Base-by-base conservation (phyloP, 441 rosid species). In the Adansonia gregorii region DNA sequence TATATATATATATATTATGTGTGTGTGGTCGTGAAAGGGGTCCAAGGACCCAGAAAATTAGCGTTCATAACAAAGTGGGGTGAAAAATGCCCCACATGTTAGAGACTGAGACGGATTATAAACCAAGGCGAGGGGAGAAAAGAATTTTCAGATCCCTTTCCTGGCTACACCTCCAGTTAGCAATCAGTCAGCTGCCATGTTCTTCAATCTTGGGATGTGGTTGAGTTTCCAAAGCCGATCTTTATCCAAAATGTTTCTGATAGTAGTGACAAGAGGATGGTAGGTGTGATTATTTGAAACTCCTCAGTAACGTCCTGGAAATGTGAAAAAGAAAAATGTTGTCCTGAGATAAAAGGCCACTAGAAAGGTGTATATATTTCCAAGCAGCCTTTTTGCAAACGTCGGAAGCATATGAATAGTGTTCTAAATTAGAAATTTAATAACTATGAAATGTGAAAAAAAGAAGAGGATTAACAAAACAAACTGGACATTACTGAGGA, bases 401-500 rank as follows among this genome's bases (percentile, higher is more conserved):
- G 7, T 27, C 22, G 14, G 59, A 49, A 35, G 12, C 20, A 24
- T 7, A 67, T 45, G n/a, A 45, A 45, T 54, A 46, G 8, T 67
- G 14, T 10, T 14, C 12, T 15, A 65, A 66, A 8, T 3, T 6
- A 24, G 31, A 4, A 24, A 24, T 46, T 49, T 15, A 27, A 70
- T 27, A 45, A 15, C 60, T 6, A 51, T 8, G 43, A 22, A 51
- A 51, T 51, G 45, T 8, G 8, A 49, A 9, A 12, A 24, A 68
- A 65, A 6, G 3, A 17, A 66, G 27, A 14, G 24, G 19, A 51
- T 27, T 35, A 68, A 70, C 46, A 15, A 51, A 51, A 43, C 48
- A 27, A 70, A 60, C 60, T 52, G 15, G 60, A 70, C 45, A 70
- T 8, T 22, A 70, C 60, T 15, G 22, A 24, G 60, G 43, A 70